A percentile compares a stretch with the other conserved stretches of the same genome.
Evolutionary conservation across 805 yeast species (phyloP).

Genomic region (Saturnispora saitoi): DNA sequence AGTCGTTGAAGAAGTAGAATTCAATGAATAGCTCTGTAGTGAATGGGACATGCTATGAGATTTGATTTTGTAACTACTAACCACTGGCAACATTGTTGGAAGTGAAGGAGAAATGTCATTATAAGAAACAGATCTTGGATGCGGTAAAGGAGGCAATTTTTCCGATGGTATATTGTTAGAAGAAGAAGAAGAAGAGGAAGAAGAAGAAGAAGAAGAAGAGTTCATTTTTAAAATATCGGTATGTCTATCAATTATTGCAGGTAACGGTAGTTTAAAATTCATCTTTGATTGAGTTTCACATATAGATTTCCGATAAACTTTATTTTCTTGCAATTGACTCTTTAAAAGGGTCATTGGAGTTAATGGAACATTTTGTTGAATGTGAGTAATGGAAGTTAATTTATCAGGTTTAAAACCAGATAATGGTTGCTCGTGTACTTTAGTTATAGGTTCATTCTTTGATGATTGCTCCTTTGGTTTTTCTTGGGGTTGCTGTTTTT

Average conservation of each 20-base stretch:
- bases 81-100: neutral
- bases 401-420: neutral
- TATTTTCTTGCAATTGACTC: slow-evolving; percentile 6
- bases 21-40: neutral
- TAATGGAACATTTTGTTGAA: neutral
- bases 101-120: neutral
- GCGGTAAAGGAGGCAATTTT: neutral
- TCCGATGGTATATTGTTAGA: neutral
- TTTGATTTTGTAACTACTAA: neutral
- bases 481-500: neutral
- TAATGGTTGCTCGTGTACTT: too few relatives aligned
- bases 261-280: slow-evolving; percentile 21
- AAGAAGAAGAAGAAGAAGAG: neutral
- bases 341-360: slow-evolving; percentile 3
- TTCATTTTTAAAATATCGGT: neutral
- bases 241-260: slow-evolving; percentile 21
- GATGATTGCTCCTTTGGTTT: too few relatives aligned
- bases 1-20: neutral
- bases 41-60: neutral
- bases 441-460: too few relatives aligned
- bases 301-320: slow-evolving; percentile 4
- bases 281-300: slow-evolving; percentile 7
- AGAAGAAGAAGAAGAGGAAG: neutral
- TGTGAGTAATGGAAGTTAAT: neutral
- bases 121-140: neutral